Conservation (phyloP, 2,329 filamentous ascomycete species). For the Colletotrichum navitas region DNA sequence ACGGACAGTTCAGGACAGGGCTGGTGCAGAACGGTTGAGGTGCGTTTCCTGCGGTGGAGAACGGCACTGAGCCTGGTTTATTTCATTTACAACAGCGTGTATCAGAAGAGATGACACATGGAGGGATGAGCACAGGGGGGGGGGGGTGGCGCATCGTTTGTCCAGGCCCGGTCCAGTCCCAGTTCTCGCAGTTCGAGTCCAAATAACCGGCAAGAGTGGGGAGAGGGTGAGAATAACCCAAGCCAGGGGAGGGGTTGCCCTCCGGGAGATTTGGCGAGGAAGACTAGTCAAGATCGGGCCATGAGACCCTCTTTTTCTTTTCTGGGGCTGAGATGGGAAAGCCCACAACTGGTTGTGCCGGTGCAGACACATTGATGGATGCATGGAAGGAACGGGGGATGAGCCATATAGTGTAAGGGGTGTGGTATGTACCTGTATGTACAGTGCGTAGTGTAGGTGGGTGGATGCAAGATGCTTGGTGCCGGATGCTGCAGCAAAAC, state of each 20-base stretch:
- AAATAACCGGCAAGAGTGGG: background rate
- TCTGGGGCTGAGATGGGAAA: slow-evolving; percentile 18
- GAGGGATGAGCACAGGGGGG: slow-evolving; percentile 34
- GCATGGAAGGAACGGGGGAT: background rate
- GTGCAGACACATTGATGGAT: slow-evolving; percentile 1
- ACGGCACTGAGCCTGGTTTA: slow-evolving; percentile 55
- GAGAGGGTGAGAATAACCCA: background rate
- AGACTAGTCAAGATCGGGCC: slow-evolving; percentile 8
- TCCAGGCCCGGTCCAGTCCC: slow-evolving; percentile 7
- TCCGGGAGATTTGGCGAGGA: slow-evolving; percentile 13
- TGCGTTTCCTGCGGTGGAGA: slow-evolving; percentile 55
- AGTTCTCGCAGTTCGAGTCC: background rate
- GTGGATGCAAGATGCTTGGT: background rate
- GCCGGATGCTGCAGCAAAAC: slow-evolving; percentile 1
- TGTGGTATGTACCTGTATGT: background rate
- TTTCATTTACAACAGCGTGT: slow-evolving; percentile 60
- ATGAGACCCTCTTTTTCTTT: slow-evolving; percentile 3
- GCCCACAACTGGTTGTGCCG: background rate
- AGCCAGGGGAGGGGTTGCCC: background rate
- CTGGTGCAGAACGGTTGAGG: slow-evolving; percentile 30
- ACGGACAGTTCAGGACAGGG: slow-evolving; percentile 55
- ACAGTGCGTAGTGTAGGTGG: background rate
- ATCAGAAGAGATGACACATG: slow-evolving; percentile 56
- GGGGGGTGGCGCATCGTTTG: background rate
- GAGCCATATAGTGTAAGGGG: background rate